Evolutionary conservation across 202 grass and related monocot genomes (phyloP).

Genomic region (Musa balbisiana): DNA sequence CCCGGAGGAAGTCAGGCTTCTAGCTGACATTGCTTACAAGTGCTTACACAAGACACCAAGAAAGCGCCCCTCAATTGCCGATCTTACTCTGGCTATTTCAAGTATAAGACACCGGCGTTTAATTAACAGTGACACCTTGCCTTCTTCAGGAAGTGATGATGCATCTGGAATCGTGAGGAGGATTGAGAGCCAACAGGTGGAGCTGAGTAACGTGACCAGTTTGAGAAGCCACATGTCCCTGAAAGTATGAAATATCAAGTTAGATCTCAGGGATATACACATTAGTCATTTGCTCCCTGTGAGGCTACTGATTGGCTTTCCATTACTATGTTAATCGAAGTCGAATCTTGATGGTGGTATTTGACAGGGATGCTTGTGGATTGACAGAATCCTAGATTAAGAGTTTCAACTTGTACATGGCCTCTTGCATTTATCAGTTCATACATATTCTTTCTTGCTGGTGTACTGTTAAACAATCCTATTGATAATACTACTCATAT

Average conservation of each 20-base stretch:
- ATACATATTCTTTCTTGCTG: no score
- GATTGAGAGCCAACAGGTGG: constrained; percentile 73
- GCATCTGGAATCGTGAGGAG: constrained; percentile 49
- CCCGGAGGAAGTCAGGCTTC: constrained; percentile 58
- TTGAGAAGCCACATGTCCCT: constrained; percentile 23
- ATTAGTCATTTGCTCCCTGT: no score
- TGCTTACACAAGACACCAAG: constrained; percentile 83
- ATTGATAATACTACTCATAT: no score
- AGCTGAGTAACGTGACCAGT: constrained; percentile 68
- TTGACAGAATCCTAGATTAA: no score
- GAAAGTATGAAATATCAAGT: constrained; percentile 11
- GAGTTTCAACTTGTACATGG: no score
- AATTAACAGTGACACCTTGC: constrained; percentile 33
- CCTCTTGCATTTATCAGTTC: no score
- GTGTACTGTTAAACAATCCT: no score
- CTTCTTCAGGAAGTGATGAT: constrained; percentile 32
- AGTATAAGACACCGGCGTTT: constrained; percentile 52
- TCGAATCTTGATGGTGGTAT: no score
- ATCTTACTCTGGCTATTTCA: constrained; percentile 62
- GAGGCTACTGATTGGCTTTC: no score
- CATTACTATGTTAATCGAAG: no score
- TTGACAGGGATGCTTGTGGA: no score
- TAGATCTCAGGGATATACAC: no score
- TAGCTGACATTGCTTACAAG: constrained; percentile 70
- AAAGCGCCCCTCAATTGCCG: constrained; percentile 45